Base-by-base conservation (phyloP, 2,329 filamentous ascomycete species). In the Fonsecaea erecta region DNA sequence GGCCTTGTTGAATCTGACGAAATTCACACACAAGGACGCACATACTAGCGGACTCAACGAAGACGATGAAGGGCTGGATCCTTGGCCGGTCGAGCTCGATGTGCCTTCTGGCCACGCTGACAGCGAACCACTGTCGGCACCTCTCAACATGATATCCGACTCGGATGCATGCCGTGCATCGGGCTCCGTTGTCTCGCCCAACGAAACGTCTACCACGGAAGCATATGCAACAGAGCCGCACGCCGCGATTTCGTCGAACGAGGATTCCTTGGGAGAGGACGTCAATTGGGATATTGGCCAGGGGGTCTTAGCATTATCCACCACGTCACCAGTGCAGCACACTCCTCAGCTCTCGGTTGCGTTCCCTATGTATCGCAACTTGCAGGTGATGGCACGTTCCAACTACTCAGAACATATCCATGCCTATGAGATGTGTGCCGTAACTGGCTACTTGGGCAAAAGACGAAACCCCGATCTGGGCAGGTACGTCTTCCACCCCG, bases 381-480 rank as follows among this genome's bases (percentile, higher is more conserved):
- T 66, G 8, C 59, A 60, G 18, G 32, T 59, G 48, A 63, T 59
- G 48, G 40, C 60, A 3, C 55, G 24, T 3, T 66, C 64, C 5
- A 63, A 60, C 24, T 66, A 66, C 35, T 66, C 54, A 1, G 54
- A 66, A 52, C 64, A 66, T 35, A 66, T 66, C 18, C 35, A 63
- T 21, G 64, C 64, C 9, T 66, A 63, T 24, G 64, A 66, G 30
- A 63, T 60, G 59, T 66, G 64, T 43, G 60, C 62, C 3, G 34
- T 63, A 35, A 63, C 43, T 4, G 21, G 60, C 18, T 60, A 60
- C 34, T 34, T 60, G n/a, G 52, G 26, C 18, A 24, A 60, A 26
- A 53, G 48, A 48, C 48, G 21, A 1, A 43, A 24, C 3, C 16
- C 35, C n/a, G 60, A 66, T 56, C 30, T 57, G 14, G 35, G 52